Evolutionary conservation across 345 rosid species (phyloP).

Genomic region (Citropsis articulata): DNA sequence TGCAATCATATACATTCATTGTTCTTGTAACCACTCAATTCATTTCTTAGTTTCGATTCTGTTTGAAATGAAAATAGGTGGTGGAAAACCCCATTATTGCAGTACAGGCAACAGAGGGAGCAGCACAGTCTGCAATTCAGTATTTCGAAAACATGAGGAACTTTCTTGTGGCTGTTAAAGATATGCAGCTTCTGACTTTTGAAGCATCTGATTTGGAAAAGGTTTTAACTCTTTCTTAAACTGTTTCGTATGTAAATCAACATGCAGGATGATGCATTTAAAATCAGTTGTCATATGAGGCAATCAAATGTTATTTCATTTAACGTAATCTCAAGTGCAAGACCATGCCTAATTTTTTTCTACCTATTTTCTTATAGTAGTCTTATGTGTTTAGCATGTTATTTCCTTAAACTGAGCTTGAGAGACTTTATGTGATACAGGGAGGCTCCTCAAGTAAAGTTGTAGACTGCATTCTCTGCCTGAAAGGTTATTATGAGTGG

Average conservation of each 20-base stretch:
- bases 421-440: slow-evolving; percentile 28
- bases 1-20: not conserved
- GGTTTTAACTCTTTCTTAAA: slow-evolving; percentile 34
- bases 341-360: not conserved
- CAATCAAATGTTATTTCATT: not conserved
- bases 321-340: not conserved
- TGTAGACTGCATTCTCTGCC: slow-evolving; percentile 92
- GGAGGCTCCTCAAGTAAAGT: slow-evolving; percentile 95
- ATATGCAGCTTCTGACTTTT: slow-evolving; percentile 93
- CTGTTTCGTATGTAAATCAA: not conserved
- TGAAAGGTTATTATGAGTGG: slow-evolving; percentile 96
- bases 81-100: slow-evolving; percentile 76
- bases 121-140: slow-evolving; percentile 98
- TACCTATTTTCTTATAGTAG: not conserved
- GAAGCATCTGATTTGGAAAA: slow-evolving; percentile 95
- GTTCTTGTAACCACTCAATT: not conserved
- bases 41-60: not conserved
- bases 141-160: slow-evolving; percentile 98
- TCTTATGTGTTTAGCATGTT: not conserved
- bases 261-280: not conserved
- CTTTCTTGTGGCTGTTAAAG: slow-evolving; percentile 82
- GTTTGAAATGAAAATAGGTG: slow-evolving; percentile 36
- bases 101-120: slow-evolving; percentile 76
- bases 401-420: not conserved
- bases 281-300: not conserved